Conservation (phyloP, 108 stramenopile species). For the Pseudonitzschia delicatissima region DNA sequence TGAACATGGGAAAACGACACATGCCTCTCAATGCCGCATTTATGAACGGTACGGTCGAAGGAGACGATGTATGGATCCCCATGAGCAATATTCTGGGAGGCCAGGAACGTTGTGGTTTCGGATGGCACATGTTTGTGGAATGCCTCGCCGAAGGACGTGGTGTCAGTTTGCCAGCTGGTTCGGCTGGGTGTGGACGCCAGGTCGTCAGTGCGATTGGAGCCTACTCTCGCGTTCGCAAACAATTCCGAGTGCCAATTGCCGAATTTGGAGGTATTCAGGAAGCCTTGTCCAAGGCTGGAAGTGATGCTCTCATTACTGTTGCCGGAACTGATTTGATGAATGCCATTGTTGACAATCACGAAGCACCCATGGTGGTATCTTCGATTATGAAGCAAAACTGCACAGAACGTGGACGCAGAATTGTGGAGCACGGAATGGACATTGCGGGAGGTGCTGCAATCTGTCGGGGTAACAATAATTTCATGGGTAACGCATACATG, state of each 20-base stretch:
- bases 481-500: constrained; percentile 94
- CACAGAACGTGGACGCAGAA: constrained; percentile 91
- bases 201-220: constrained; percentile 91
- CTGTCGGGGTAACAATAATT: constrained; percentile 94
- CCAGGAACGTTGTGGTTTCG: constrained; percentile 94
- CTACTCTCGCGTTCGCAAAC: constrained; percentile 94
- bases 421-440: constrained; percentile 97
- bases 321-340: constrained; percentile 96
- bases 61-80: constrained; percentile 97
- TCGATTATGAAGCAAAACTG: constrained; percentile 99
- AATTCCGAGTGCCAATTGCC: constrained; percentile 97
- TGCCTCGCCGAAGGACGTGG: constrained; percentile 98
- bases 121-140: constrained; percentile 99
- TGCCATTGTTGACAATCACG: constrained; percentile 98
- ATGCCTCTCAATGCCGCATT: constrained; percentile 90
- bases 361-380: constrained; percentile 97
- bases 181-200: constrained; percentile 85
- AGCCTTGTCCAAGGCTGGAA: constrained; percentile 87
- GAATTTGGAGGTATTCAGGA: constrained; percentile 99
- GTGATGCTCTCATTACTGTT: constrained; percentile 89
- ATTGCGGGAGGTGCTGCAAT: constrained; percentile 96
- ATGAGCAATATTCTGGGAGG: constrained; percentile 95
- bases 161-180: constrained; percentile 93
- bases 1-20: constrained; percentile 93
- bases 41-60: constrained; percentile 99